Evolutionary conservation across 2,329 filamentous ascomycete genomes (phyloP), one percentile per base, ranked within the genome.

Genomic region (Calonectria pseudoreteaudii): DNA sequence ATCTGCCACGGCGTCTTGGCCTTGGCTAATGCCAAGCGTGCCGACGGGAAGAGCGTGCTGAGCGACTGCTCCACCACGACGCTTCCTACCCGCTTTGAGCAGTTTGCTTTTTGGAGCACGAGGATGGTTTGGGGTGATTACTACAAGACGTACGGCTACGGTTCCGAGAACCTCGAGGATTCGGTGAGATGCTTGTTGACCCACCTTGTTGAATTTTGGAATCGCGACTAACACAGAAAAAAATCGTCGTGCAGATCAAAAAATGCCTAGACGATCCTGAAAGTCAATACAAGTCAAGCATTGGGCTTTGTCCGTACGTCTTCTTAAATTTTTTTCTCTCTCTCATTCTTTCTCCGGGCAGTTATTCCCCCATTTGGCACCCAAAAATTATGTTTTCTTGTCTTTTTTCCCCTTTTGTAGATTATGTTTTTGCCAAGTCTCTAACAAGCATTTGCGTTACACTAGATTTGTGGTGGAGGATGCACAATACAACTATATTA

Each of bases 1-100:
- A 85, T 90, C 4, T 90, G 89, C 75, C 88, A 90, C 78, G 89
- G 89, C 50, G 87, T 90, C 65, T 86, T 89, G 85, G 86, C 87
- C 23, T 81, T 91, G 4, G 85, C 86, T 20, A 83, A 86, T 64
- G 83, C 87, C 10, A 85, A 83, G 73, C 80, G 82, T 31, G 80
- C 75, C 1, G 79, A 86, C 52, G 87, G 87, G 34, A 85, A 83
- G 74, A 89, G 87, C 72, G 82, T 90, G 4, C 80, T 90, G 30
- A 83, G 86, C 66, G 86, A 88, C 36, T 87, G 85, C 73, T 80
- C 77, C 4, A 90, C 88, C 8, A 90, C 89, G 0, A 85, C 88
- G 0, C 80, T 90, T 56, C 88, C 88, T 0, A 84, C 84, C 0
- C 80, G 83, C 30, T 89, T 90, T 78, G 89, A 90, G 79, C 86